These are phyloP conservation scores for Curvularia sp. DNA, from an alignment of 2,329 filamentous ascomycete species.

Conservation along the genomic window DNA sequence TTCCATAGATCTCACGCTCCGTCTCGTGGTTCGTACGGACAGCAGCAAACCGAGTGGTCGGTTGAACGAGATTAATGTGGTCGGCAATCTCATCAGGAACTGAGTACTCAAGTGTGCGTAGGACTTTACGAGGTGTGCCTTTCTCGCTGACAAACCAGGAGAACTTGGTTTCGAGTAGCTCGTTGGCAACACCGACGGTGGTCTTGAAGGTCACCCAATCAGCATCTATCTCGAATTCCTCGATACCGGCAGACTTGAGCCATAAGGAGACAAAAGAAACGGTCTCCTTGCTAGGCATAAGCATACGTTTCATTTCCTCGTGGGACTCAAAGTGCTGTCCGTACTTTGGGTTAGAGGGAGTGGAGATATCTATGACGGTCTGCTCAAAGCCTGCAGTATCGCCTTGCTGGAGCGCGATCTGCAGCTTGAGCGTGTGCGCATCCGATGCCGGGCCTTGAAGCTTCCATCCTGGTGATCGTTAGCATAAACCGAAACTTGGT, in stretches of 20 bases:
- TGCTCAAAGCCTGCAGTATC: slow-evolving; percentile 50
- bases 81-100: slow-evolving; percentile 50
- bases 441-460: slow-evolving; percentile 27
- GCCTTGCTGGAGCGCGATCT: slow-evolving; percentile 43
- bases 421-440: slow-evolving; percentile 35
- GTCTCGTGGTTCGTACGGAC: slow-evolving; percentile 32
- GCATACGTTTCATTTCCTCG: slow-evolving; percentile 54
- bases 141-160: slow-evolving; percentile 52
- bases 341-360: slow-evolving; percentile 57
- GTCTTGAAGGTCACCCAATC: slow-evolving; percentile 48
- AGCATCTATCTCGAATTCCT: slow-evolving; percentile 50
- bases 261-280: slow-evolving; percentile 52
- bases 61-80: slow-evolving; percentile 59
- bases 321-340: slow-evolving; percentile 58
- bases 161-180: slow-evolving; percentile 59
- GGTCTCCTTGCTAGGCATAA: slow-evolving; percentile 52
- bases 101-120: slow-evolving; percentile 54
- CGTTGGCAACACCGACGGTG: slow-evolving; percentile 50
- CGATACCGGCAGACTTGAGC: slow-evolving; percentile 54
- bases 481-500: not conserved
- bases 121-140: slow-evolving; percentile 51
- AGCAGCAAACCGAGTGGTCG: slow-evolving; percentile 60
- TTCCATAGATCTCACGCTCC: slow-evolving; percentile 27
- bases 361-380: slow-evolving; percentile 54
- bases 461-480: slow-evolving; percentile 32